phyloP scores from a whole-genome alignment of 2,329 filamentous ascomycete species.

The Trichothecium sympodiale region DNA sequence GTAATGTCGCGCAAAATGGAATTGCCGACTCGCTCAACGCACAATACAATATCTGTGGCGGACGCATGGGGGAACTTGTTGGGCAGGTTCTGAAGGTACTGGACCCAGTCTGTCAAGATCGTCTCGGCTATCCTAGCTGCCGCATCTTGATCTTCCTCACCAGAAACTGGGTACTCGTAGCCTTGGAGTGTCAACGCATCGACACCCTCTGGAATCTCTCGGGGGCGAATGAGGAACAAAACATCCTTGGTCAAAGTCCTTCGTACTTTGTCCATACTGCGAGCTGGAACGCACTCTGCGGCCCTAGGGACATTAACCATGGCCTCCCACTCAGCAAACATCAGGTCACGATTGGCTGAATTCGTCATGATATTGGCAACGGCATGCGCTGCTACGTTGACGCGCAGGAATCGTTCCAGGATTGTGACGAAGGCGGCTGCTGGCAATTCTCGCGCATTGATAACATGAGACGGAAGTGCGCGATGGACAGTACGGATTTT shows the following conservation, averaged over 20 bases:
- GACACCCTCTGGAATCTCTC: background rate
- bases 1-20: constrained; percentile 74
- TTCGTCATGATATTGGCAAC: constrained; percentile 88
- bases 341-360: constrained; percentile 80
- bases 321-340: constrained; percentile 86
- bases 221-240: constrained; percentile 56
- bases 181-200: background rate
- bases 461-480: constrained; percentile 72
- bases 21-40: constrained; percentile 64
- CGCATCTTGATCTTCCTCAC: background rate
- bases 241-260: constrained; percentile 55
- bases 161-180: background rate
- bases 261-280: constrained; percentile 56
- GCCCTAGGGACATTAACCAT: constrained; percentile 52
- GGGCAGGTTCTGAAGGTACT: constrained; percentile 59
- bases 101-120: constrained; percentile 56
- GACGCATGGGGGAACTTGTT: constrained; percentile 63
- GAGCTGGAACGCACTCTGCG: constrained; percentile 50
- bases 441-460: constrained; percentile 77
- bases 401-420: constrained; percentile 75
- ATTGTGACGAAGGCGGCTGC: constrained; percentile 82
- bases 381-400: constrained; percentile 88
- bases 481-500: constrained; percentile 82
- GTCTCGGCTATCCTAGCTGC: constrained; percentile 22
- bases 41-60: constrained; percentile 63